Evolutionary conservation across 768 basidiomycete species (phyloP).

Genomic region (Obba rivulosa): DNA sequence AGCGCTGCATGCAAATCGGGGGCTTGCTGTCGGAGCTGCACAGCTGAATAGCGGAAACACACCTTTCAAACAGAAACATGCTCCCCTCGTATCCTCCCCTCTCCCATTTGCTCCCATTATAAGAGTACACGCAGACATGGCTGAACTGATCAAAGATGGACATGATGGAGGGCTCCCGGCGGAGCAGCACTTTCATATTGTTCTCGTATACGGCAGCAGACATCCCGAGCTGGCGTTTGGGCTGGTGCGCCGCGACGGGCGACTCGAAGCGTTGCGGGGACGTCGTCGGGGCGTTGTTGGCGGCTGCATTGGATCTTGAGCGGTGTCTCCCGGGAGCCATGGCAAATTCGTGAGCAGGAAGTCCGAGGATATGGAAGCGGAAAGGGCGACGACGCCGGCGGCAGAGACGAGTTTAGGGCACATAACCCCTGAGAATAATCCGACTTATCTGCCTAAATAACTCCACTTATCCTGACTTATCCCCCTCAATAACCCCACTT

Average conservation of each 20-base stretch:
- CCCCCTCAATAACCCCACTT: too few species aligned
- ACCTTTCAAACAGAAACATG: conserved; percentile 89
- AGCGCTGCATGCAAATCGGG: too few species aligned
- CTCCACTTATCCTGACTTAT: too few species aligned
- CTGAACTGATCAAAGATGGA: conserved; percentile 86
- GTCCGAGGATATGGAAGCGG: too few species aligned
- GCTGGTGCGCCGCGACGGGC: conserved; percentile 11
- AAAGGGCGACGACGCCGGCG: too few species aligned
- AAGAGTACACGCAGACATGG: conserved; percentile 79
- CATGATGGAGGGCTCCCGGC: conserved; percentile 73
- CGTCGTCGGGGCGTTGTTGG: not conserved
- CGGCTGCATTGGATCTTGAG: conserved; percentile 18
- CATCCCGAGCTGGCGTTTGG: conserved; percentile 14
- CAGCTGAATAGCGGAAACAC: conserved; percentile 28
- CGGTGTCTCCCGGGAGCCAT: conserved; percentile 23
- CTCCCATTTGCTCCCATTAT: conserved; percentile 71
- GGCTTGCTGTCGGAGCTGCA: not conserved
- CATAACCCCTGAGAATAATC: too few species aligned
- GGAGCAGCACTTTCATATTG: conserved; percentile 76
- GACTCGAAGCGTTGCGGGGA: conserved; percentile 9
- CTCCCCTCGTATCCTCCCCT: conserved; percentile 83
- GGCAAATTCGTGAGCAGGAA: too few species aligned
- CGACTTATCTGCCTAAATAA: too few species aligned
- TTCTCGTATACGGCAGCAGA: conserved; percentile 44
- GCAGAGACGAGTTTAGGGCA: too few species aligned